These are phyloP conservation scores for Cyberlindnera mississippiensis DNA, from an alignment of 805 yeast genomes.

Conservation along the genomic window DNA sequence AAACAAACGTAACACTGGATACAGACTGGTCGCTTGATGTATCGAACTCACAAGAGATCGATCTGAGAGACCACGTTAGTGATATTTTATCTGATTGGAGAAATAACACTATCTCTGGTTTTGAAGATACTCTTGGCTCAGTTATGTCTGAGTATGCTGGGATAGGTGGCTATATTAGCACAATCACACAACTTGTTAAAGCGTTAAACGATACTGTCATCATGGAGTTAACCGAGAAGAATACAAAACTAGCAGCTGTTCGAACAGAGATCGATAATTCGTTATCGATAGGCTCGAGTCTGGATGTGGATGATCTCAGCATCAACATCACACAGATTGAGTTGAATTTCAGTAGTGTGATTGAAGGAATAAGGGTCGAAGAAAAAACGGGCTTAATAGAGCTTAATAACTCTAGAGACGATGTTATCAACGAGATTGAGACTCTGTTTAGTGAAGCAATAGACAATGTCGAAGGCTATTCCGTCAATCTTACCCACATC, in stretches of 20 bases:
- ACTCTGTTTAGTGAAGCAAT: conserved; percentile 1
- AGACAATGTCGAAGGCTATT: background rate
- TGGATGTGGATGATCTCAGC: conserved; percentile 4
- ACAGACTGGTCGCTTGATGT: background rate
- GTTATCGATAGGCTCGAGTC: conserved; percentile 4
- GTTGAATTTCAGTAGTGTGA: background rate
- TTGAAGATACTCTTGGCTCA: conserved; percentile 1
- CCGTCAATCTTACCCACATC: background rate
- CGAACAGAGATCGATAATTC: conserved; percentile 5
- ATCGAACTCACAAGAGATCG: too few species aligned
- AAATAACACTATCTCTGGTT: background rate
- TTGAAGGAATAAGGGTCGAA: background rate
- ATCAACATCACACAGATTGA: conserved; percentile 2
- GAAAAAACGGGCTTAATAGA: background rate
- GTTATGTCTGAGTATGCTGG: background rate
- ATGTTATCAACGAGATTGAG: conserved; percentile 2
- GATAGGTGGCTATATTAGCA: background rate
- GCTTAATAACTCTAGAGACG: conserved; percentile 1
- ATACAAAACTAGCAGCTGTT: background rate
- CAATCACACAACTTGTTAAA: background rate
- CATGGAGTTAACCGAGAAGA: background rate
- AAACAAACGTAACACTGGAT: background rate
- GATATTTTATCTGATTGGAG: background rate
- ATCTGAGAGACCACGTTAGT: too few species aligned
- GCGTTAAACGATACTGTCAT: conserved; percentile 4